Evolutionary conservation across 1,284 basidiomycete genomes (phyloP), one percentile per base, ranked within the genome.

Genomic region (Athelia psychrophila): DNA sequence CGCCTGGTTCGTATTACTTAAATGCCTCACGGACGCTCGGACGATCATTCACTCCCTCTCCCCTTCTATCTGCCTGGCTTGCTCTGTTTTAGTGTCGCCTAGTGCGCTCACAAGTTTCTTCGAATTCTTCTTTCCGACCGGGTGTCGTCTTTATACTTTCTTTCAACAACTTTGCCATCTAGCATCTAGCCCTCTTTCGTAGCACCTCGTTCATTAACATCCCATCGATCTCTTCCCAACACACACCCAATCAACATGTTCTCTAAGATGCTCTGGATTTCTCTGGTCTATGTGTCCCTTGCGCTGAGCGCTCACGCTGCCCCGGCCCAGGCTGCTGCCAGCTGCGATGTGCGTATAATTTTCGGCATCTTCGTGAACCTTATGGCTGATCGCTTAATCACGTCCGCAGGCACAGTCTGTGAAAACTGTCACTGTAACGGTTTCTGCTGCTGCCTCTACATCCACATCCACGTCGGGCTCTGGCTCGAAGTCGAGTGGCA

Each of bases 241-340:
- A n/a, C 44, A 23, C 16, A 23, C 44, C 24, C 44, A 9, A 22
- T 42, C 44, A 23, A 46, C 9, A 71, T 73, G 71, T 64, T 67
- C 51, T 59, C 65, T 38, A 64, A 60, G 51, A 60, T 57, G 45
- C 52, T 70, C 51, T 62, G 57, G 55, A 57, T 66, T 53, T 57
- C 65, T 56, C 60, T 67, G 54, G 56, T 70, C 49, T 58, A 62
- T 30, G 49, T 70, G 33, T 59, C 65, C 25, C 50, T 71, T 32
- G 62, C 64, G 35, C 60, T 66, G 38, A 54, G 57, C 35, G 65
- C 61, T n/a, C 61, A 66, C 47, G 67, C 60, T 50, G 60, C 58
- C 19, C 64, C 64, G 20, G 48, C 57, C 19, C 64, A 63, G 20
- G 48, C 57, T 30, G 51, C 54, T 18, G 19, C 54, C 33, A 45